Evolutionary conservation across 148 eudicot species (phyloP).

Genomic region (Oxyria digyna): DNA sequence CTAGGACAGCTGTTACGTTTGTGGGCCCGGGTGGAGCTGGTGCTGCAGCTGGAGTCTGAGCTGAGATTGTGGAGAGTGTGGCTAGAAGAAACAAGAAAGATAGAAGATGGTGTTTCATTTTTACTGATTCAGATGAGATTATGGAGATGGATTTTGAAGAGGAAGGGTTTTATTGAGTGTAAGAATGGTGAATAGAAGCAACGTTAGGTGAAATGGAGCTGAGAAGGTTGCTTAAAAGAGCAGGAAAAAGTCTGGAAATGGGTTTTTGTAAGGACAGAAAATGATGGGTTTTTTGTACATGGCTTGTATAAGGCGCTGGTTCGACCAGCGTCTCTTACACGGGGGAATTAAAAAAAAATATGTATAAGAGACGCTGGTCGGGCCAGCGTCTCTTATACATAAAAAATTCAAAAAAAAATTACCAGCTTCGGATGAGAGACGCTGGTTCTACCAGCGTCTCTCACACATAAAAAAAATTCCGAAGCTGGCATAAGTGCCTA

Average conservation of each 20-base stretch:
- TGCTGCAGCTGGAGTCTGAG: conserved; percentile 38
- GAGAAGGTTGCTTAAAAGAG: conserved; percentile 26
- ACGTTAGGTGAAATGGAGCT: conserved; percentile 23
- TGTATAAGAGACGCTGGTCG: too few relatives aligned
- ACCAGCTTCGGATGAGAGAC: too few relatives aligned
- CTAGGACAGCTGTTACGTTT: conserved; percentile 58
- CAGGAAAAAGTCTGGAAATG: conserved; percentile 19
- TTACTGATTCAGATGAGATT: conserved; percentile 7
- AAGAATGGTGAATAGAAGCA: not conserved
- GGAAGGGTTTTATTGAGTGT: conserved; percentile 9
- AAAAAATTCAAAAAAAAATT: too few relatives aligned
- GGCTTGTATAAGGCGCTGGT: too few relatives aligned
- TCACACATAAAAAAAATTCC: too few relatives aligned
- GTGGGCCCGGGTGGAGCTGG: conserved; percentile 75
- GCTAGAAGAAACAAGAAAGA: conserved; percentile 13
- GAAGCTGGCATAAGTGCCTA: too few relatives aligned
- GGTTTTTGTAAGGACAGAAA: conserved; percentile 6
- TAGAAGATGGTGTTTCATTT: conserved; percentile 13
- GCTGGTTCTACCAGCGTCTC: too few relatives aligned
- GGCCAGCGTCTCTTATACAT: too few relatives aligned
- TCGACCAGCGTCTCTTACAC: too few relatives aligned
- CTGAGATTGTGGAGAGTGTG: conserved; percentile 20
- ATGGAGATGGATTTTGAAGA: conserved; percentile 8
- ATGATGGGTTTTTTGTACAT: not conserved
- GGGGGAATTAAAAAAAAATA: too few relatives aligned